These are phyloP conservation scores for Chlorella variabilis DNA, from an alignment of 163 green algal genomes.

Conservation along the genomic window DNA sequence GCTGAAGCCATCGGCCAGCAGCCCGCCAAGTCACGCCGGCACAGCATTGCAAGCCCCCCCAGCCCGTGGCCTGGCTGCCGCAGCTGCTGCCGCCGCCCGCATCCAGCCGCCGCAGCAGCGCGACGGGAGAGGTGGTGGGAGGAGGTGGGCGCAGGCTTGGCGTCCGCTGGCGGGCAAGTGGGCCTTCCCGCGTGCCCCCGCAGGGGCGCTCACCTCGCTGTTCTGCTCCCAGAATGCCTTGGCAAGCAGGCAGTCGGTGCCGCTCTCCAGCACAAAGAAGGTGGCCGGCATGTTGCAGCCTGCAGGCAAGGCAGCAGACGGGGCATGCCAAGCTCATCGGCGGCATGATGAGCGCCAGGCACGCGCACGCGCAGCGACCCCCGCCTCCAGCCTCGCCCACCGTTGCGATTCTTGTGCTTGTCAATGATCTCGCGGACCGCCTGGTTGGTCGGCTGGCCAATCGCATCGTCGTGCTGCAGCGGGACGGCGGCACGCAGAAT, in stretches of 20 bases:
- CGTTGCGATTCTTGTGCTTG: conserved; percentile 30
- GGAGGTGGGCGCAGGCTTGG: too few relatives aligned
- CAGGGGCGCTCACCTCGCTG: conserved; percentile 12
- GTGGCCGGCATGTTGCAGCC: conserved; percentile 40
- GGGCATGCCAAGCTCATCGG: too few relatives aligned
- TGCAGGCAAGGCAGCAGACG: not conserved
- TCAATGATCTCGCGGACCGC: conserved; percentile 11
- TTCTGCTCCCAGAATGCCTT: conserved; percentile 22
- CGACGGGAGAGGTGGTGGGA: too few relatives aligned
- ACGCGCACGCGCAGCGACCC: too few relatives aligned
- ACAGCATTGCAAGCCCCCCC: too few relatives aligned
- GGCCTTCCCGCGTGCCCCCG: not conserved
- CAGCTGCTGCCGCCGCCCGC: too few relatives aligned
- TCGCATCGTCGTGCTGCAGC: conserved; percentile 29
- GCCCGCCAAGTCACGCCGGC: too few relatives aligned
- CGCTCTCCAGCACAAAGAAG: conserved; percentile 22
- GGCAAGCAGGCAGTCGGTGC: conserved; percentile 24
- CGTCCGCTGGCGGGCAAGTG: too few relatives aligned
- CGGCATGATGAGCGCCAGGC: too few relatives aligned
- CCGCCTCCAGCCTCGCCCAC: too few relatives aligned
- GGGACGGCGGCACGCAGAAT: not conserved
- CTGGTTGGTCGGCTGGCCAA: not conserved
- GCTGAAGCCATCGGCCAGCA: not conserved
- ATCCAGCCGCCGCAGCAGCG: too few relatives aligned
- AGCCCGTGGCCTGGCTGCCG: too few relatives aligned